Base-by-base conservation (phyloP, 306 rosid species). In the Cucurbita moschata region DNA sequence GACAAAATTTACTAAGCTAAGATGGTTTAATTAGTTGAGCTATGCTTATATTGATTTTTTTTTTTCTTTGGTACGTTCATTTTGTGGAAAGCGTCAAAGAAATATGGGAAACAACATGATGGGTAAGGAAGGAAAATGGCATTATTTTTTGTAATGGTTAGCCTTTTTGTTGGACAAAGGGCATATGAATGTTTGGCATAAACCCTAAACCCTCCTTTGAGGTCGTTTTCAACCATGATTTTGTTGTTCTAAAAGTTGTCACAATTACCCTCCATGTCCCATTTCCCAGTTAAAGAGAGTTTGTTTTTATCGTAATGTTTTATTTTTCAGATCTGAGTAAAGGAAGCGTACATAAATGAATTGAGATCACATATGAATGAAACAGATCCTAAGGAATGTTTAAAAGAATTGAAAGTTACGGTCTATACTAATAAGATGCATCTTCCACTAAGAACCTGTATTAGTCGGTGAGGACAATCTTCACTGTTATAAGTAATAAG, bases 81-180 rank as follows among this genome's bases (percentile, higher is more conserved):
- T 59, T 58, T 58, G 77, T 19, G 23, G 53, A 69, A 38, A 73
- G 66, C 23, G 77, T 73, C 42, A 59, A 55, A 51, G 6, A 62
- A 70, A 70, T 15, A 39, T 75, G 78, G 78, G 63, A 14, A 75
- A 75, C 78, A 75, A 50, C 50, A 75, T 75, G 62, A 75, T 75
- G 35, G 21, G 4, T 35, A 75, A n/a, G 73, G 52, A 66, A 52
- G 56, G 62, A 75, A 74, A 75, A 21, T 62, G 40, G 9, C 69
- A 51, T 72, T 42, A 72, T 72, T 72, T 59, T 74, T 57, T 2
- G 5, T 7, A 57, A 43, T 74, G 68, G 44, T 61, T 35, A 21
- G 35, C 10, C n/a, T 50, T 65, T 50, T 75, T 75, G 66, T 75
- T 49, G 39, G 61, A 63, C 53, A 26, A 70, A 14, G 26, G 16